Conservation (phyloP, 225 moss, liverwort and hornwort genomes). For the Polytrichum formosum region DNA sequence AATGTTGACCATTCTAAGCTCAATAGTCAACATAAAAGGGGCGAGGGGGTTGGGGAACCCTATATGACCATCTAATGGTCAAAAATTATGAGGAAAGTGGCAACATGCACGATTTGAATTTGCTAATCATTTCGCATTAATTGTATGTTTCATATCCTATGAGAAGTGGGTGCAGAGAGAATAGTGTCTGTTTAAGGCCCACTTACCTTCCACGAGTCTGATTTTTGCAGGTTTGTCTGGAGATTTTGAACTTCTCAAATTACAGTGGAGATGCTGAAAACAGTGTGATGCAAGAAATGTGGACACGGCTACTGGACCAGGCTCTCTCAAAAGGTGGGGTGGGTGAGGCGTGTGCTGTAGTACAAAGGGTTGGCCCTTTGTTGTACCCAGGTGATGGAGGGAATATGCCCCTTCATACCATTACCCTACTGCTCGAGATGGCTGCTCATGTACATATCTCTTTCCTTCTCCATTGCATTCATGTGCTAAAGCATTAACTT, state of each 20-base stretch:
- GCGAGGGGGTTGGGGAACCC: too few relatives aligned
- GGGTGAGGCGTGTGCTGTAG: conserved; percentile 81
- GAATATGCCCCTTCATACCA: conserved; percentile 86
- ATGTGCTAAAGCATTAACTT: background rate
- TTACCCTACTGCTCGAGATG: conserved; percentile 83
- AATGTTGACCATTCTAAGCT: too few relatives aligned
- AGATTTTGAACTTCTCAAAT: conserved; percentile 95
- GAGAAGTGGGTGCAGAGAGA: too few relatives aligned
- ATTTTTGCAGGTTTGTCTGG: conserved; percentile 79
- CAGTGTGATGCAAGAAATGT: conserved; percentile 97
- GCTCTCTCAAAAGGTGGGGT: conserved; percentile 80
- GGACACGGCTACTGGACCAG: conserved; percentile 94
- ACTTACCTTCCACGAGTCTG: too few relatives aligned
- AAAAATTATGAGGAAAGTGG: too few relatives aligned
- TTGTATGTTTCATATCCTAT: too few relatives aligned
- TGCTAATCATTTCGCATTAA: too few relatives aligned
- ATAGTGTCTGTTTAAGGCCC: too few relatives aligned
- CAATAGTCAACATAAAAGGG: too few relatives aligned
- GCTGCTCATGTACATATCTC: conserved; percentile 72
- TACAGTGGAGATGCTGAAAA: conserved; percentile 98
- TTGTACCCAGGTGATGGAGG: conserved; percentile 94
- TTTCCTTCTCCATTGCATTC: background rate
- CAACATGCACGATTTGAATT: too few relatives aligned
- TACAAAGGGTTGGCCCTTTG: conserved; percentile 84
- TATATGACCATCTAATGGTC: too few relatives aligned